These are phyloP conservation scores for Pyricularia grisea DNA, from an alignment of 2,329 filamentous ascomycete species.

Conservation along the genomic window DNA sequence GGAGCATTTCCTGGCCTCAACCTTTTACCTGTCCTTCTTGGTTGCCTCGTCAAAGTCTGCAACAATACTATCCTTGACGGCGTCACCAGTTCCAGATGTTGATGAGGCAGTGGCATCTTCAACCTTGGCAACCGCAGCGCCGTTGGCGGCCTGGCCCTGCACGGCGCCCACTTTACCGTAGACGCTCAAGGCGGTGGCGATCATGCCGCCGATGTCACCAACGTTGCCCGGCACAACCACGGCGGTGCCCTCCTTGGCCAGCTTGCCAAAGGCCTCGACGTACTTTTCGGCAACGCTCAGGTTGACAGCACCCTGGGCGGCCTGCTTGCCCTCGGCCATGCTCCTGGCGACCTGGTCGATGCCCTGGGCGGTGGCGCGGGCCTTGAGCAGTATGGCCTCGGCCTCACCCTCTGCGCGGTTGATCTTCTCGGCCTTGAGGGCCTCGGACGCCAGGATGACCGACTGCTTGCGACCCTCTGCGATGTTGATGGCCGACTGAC, in stretches of 20 bases:
- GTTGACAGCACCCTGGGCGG: conserved; percentile 76
- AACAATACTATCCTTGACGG: conserved; percentile 14
- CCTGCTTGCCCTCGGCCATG: conserved; percentile 62
- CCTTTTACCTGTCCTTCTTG: conserved; percentile 7
- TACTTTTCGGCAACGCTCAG: conserved; percentile 94
- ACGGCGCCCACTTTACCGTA: conserved; percentile 86
- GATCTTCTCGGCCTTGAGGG: conserved; percentile 80
- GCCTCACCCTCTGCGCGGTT: conserved; percentile 89
- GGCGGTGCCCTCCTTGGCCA: conserved; percentile 91
- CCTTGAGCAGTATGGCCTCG: conserved; percentile 80
- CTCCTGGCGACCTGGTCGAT: conserved; percentile 77
- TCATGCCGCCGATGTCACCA: conserved; percentile 93
- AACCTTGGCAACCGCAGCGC: conserved; percentile 25
- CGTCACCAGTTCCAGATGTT: conserved; percentile 6
- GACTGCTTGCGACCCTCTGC: conserved; percentile 96
- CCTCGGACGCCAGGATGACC: conserved; percentile 92
- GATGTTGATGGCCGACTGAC: conserved; percentile 97
- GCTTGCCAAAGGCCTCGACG: conserved; percentile 79
- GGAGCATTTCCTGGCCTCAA: neutral
- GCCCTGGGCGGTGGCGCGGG: conserved; percentile 74
- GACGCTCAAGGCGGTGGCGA: conserved; percentile 88
- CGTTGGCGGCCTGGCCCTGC: conserved; percentile 55
- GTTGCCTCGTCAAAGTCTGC: conserved; percentile 18
- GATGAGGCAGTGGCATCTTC: conserved; percentile 12
- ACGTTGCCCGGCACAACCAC: conserved; percentile 96